A percentile compares a stretch with the other conserved stretches of the same genome.
phyloP scores from a whole-genome alignment of 352 stramenopile genomes.

The Peronospora belbahrii region DNA sequence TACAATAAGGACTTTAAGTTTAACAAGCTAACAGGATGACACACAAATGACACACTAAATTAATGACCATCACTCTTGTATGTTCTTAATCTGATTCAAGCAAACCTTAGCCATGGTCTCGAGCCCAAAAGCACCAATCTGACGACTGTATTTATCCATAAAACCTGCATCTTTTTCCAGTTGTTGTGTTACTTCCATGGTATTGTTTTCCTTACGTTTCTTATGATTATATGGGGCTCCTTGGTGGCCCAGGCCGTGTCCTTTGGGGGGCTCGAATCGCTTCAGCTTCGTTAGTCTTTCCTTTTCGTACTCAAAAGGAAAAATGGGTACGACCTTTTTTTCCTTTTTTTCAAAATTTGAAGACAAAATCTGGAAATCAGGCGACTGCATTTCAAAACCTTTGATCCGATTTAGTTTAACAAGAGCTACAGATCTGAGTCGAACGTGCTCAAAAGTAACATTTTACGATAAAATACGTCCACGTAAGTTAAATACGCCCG shows the following conservation, averaged over 20 bases:
- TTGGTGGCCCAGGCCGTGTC: conserved; percentile 23
- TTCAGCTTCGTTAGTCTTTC: conserved; percentile 28
- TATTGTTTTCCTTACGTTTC: conserved; percentile 10
- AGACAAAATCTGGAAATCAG: neutral
- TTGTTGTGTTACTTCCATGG: conserved; percentile 52
- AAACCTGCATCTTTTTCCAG: conserved; percentile 84
- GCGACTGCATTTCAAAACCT: too few relatives aligned
- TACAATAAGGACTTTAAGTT: conserved; percentile 80
- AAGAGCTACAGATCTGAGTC: too few relatives aligned
- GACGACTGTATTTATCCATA: conserved; percentile 91
- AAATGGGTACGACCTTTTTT: conserved; percentile 16
- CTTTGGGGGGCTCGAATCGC: conserved; percentile 12
- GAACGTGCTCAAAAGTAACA: too few relatives aligned
- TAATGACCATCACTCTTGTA: conserved; percentile 22
- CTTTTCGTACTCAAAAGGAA: conserved; percentile 12
- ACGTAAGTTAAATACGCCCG: too few relatives aligned
- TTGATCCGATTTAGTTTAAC: too few relatives aligned
- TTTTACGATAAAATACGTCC: too few relatives aligned
- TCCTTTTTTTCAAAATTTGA: conserved; percentile 10
- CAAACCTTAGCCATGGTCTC: conserved; percentile 88
- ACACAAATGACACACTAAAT: conserved; percentile 1
- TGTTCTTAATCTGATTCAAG: neutral
- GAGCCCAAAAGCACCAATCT: conserved; percentile 88
- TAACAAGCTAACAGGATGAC: conserved; percentile 43
- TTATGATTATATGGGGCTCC: conserved; percentile 25